These are phyloP conservation scores for Boletus patriciae DNA, from an alignment of 768 basidiomycete species.

Conservation along the genomic window DNA sequence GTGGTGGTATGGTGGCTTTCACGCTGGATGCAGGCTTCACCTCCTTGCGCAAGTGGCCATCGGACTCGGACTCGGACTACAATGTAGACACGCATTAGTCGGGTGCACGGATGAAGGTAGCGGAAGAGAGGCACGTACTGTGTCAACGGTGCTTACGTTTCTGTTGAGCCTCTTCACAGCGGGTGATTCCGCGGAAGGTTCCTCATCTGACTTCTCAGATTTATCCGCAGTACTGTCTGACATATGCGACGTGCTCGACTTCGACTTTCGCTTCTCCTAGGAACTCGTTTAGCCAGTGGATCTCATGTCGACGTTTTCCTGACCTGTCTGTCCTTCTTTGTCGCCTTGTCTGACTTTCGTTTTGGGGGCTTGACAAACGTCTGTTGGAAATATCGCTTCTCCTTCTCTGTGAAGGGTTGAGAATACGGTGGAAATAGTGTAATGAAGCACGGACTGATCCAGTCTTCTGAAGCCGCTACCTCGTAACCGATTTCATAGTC, in stretches of 20 bases:
- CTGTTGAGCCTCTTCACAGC: conserved; percentile 4
- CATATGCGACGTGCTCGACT: conserved; percentile 4
- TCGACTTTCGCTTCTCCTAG: conserved; percentile 20
- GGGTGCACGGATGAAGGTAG: neutral
- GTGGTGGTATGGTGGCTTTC: conserved; percentile 1
- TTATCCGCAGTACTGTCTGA: conserved; percentile 11
- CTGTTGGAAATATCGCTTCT: conserved; percentile 39
- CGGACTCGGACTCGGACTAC: conserved; percentile 22
- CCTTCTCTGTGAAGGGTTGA: conserved; percentile 33
- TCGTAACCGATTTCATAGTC: conserved; percentile 53
- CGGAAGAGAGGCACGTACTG: conserved; percentile 8
- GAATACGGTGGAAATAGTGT: neutral
- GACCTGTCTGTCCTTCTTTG: conserved; percentile 24
- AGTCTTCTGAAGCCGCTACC: conserved; percentile 43
- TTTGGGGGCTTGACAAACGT: conserved; percentile 27
- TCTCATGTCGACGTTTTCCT: neutral
- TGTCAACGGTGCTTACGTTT: conserved; percentile 1
- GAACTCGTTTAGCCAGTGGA: neutral
- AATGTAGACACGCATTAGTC: neutral
- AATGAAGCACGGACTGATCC: conserved; percentile 52
- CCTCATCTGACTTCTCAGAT: conserved; percentile 11
- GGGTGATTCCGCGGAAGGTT: neutral
- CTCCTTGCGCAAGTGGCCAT: conserved; percentile 1
- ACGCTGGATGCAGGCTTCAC: neutral
- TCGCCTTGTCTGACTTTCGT: conserved; percentile 13